These are phyloP conservation scores for Amniculicola lignicola DNA, from an alignment of 495 filamentous ascomycete genomes.

Conservation along the genomic window DNA sequence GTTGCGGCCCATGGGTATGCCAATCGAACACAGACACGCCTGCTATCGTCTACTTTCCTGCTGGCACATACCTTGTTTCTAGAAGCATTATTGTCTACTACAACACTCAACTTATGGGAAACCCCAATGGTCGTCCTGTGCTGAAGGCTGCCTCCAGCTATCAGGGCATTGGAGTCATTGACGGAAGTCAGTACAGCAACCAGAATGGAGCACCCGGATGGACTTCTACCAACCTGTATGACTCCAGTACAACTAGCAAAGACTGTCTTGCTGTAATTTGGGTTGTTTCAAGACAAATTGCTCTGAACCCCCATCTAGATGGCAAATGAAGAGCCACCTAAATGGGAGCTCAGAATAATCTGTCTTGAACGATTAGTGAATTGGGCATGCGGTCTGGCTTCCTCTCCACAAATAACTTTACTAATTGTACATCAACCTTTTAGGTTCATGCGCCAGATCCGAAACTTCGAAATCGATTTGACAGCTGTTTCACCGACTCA, in stretches of 20 bases:
- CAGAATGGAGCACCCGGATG: slow-evolving; percentile 39
- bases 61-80: slow-evolving; percentile 38
- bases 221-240: slow-evolving; percentile 38
- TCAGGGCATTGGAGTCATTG: slow-evolving; percentile 38
- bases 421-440: too few relatives aligned
- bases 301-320: too few relatives aligned
- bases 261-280: too few relatives aligned
- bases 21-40: slow-evolving; percentile 72
- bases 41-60: slow-evolving; percentile 41
- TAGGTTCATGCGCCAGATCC: slow-evolving; percentile 47
- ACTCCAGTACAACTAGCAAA: too few relatives aligned
- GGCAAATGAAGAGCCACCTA: too few relatives aligned
- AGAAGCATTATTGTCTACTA: slow-evolving; percentile 39
- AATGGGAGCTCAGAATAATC: too few relatives aligned
- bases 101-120: slow-evolving; percentile 44
- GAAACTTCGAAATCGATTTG: slow-evolving; percentile 46
- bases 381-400: too few relatives aligned
- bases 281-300: too few relatives aligned
- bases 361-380: too few relatives aligned
- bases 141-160: slow-evolving; percentile 43
- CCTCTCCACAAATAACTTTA: too few relatives aligned
- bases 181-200: slow-evolving; percentile 43
- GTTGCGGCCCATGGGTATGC: slow-evolving; percentile 68
- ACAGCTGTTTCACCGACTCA: slow-evolving; percentile 28
- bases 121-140: slow-evolving; percentile 39